Conservation (phyloP, 768 basidiomycete species). For the Candolleomyces efflorescens region DNA sequence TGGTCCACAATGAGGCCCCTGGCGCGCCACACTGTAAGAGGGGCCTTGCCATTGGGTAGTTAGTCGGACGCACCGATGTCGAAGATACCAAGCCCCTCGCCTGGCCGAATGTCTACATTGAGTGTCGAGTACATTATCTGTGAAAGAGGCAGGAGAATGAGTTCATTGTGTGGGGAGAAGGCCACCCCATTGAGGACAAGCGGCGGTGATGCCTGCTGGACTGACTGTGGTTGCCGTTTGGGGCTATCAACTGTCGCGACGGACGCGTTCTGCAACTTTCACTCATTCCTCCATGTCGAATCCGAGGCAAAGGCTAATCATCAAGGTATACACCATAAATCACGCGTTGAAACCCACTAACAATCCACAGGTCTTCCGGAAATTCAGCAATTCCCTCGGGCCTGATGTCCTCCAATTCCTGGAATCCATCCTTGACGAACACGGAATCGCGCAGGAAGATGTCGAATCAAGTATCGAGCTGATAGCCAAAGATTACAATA, state of each 20-base stretch:
- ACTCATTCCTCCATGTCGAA: constrained; percentile 33
- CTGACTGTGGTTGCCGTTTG: background rate
- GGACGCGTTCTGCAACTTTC: background rate
- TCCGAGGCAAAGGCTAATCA: constrained; percentile 41
- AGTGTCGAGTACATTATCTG: constrained; percentile 58
- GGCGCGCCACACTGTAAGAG: background rate
- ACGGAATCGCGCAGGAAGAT: constrained; percentile 68
- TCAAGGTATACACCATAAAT: constrained; percentile 32
- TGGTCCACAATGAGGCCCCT: constrained; percentile 51
- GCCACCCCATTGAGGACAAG: no score
- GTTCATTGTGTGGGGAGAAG: constrained; percentile 8
- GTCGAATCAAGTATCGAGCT: constrained; percentile 74
- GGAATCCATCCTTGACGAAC: constrained; percentile 64
- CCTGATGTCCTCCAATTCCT: constrained; percentile 71
- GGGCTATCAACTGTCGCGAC: background rate
- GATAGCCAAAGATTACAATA: constrained; percentile 83
- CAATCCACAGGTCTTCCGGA: constrained; percentile 65
- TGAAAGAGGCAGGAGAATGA: background rate
- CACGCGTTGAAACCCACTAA: background rate
- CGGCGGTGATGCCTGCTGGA: background rate
- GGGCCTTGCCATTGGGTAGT: background rate
- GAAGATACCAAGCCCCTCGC: constrained; percentile 71
- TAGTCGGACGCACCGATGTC: constrained; percentile 51
- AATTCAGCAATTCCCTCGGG: constrained; percentile 84
- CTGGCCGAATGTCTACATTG: constrained; percentile 74